phyloP scores from a whole-genome alignment of 1,139 yeast genomes.

The Chernovozyma aurita region DNA sequence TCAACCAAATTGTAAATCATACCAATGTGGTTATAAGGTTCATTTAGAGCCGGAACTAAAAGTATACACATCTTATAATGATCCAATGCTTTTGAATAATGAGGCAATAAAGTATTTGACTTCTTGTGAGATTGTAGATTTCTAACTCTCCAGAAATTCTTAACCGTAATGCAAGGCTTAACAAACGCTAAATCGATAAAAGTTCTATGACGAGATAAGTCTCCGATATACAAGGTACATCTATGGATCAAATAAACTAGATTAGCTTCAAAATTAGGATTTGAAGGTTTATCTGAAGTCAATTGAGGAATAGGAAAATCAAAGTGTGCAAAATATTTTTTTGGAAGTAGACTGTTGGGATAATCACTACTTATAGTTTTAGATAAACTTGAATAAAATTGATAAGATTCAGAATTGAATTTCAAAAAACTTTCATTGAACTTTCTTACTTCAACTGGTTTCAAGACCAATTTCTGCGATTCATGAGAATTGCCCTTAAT shows the following conservation, averaged over 20 bases:
- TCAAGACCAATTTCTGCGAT: constrained; percentile 10
- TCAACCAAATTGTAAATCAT: constrained; percentile 43
- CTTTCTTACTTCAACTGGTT: constrained; percentile 52
- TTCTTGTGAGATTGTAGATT: constrained; percentile 32
- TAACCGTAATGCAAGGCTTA: constrained; percentile 29
- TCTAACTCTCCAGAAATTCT: constrained; percentile 32
- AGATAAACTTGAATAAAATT: constrained; percentile 41
- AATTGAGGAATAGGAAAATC: constrained; percentile 13
- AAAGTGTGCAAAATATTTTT: constrained; percentile 20
- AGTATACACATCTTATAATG: constrained; percentile 50
- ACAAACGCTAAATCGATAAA: constrained; percentile 40
- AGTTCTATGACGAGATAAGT: constrained; percentile 54
- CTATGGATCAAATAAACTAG: constrained; percentile 48
- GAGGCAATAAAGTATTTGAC: constrained; percentile 16
- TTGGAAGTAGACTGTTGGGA: constrained; percentile 31
- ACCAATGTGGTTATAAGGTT: constrained; percentile 63
- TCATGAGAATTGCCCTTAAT: constrained; percentile 15
- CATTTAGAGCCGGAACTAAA: constrained; percentile 61
- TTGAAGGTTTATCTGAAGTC: constrained; percentile 13
- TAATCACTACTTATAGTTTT: constrained; percentile 34
- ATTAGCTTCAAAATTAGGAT: constrained; percentile 31
- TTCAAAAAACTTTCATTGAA: constrained; percentile 49
- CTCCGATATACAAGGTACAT: constrained; percentile 55
- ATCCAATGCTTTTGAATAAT: constrained; percentile 33
- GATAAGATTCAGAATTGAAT: constrained; percentile 39